Base-by-base conservation (phyloP, 352 stramenopile genomes). In the Phytophthora melonis region DNA sequence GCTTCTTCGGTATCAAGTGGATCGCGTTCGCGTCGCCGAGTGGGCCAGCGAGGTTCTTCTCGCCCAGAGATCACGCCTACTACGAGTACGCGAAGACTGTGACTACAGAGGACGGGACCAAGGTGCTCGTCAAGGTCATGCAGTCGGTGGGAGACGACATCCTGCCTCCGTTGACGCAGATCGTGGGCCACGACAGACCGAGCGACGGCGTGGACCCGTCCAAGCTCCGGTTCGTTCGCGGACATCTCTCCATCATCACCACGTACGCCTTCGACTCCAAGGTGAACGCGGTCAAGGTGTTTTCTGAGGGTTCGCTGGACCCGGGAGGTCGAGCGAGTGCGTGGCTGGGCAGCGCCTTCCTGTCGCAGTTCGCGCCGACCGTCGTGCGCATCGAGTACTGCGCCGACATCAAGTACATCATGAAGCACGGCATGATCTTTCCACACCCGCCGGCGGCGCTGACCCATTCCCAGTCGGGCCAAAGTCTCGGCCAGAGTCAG, bases 1-100 rank as follows among this genome's bases (percentile, higher is more conserved):
- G 76, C 45, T 93, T 93, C 59, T 93, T 91, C 62, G 87, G 87
- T n/a, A 74, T 94, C 52, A 94, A 94, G 66, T 94, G 87, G 87
- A 77, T 89, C 52, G 84, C 86, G 19, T 87, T 82, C 34, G 69
- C 78, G 1, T 80, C 74, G n/a, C 75, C 81, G 0, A 73, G 55
- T 39, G 76, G 84, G 43, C 63, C 68, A 3, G 89, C 88, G 39
- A 64, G 63, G 60, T 79, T 92, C 69, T 80, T 87, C 30, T 83
- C 81, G 7, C 79, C 86, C 6, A 77, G 87, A 41, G 88, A 93
- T 56, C 83, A 88, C 34, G 80, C 83, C 1, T 91, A 79, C 62
- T 83, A 91, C 36, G 83, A 93, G 61, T 91, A 87, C 66, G 80
- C 82, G 39, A 87, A 83, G 57, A 89, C 75, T 1, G 76, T 89